Percentiles rank a stretch among this genome's conserved stretches.
Conservation (phyloP, 2,329 filamentous ascomycete genomes). For the Botrytis elliptica region DNA sequence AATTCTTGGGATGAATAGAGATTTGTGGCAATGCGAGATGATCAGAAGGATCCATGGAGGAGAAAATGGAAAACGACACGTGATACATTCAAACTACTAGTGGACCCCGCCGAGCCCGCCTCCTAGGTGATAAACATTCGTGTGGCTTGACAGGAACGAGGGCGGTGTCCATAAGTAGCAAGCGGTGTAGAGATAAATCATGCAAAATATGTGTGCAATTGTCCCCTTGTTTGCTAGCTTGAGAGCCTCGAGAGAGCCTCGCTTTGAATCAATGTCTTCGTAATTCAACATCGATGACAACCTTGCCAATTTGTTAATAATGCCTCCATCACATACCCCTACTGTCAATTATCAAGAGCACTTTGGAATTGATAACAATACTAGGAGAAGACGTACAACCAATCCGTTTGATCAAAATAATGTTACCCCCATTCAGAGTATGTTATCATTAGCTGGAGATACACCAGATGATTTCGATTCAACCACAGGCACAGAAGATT, state of each 20-base stretch:
- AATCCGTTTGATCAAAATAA: slow-evolving; percentile 5
- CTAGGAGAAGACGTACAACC: slow-evolving; percentile 7
- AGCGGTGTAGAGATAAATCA: slow-evolving; percentile 4
- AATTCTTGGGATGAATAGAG: not conserved
- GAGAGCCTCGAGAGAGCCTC: not conserved
- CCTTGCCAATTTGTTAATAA: not conserved
- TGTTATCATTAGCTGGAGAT: not conserved
- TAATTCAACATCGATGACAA: not conserved
- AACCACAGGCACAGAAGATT: not conserved
- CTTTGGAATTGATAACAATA: slow-evolving; percentile 5
- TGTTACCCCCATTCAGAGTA: not conserved
- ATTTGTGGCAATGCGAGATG: not conserved
- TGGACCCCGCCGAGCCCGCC: no score
- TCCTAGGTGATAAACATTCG: not conserved
- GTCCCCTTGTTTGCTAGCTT: no score
- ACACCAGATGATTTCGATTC: not conserved
- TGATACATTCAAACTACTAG: not conserved
- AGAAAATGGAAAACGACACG: not conserved
- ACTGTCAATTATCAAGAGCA: slow-evolving; percentile 16
- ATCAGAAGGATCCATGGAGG: not conserved
- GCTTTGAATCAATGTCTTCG: not conserved
- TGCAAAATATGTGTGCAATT: not conserved
- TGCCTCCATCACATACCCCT: slow-evolving; percentile 10
- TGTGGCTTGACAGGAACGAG: not conserved
- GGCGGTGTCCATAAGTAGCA: slow-evolving; percentile 7